These are phyloP conservation scores for Onygena corvina DNA, from an alignment of 2,329 filamentous ascomycete genomes.

Conservation along the genomic window DNA sequence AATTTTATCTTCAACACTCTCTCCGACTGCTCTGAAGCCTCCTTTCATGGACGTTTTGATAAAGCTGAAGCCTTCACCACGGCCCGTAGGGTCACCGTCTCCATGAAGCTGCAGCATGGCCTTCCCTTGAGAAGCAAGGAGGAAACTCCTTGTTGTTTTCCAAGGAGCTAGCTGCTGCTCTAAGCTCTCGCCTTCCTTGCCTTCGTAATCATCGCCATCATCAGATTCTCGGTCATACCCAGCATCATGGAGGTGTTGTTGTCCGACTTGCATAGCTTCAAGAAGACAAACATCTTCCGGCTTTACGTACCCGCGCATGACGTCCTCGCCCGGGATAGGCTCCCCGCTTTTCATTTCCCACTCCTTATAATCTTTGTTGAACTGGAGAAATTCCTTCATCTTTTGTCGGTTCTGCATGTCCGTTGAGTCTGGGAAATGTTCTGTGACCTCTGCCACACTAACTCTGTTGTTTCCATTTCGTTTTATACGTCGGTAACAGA, in stretches of 20 bases:
- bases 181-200: conserved; percentile 60
- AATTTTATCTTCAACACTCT: conserved; percentile 76
- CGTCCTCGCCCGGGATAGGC: conserved; percentile 63
- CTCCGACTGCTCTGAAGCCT: conserved; percentile 80
- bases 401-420: conserved; percentile 95
- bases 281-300: conserved; percentile 91
- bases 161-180: conserved; percentile 88
- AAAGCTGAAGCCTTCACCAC: conserved; percentile 90
- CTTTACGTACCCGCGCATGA: conserved; percentile 76
- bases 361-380: conserved; percentile 74
- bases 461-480: conserved; percentile 59
- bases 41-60: conserved; percentile 99
- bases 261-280: conserved; percentile 92
- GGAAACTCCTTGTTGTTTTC: conserved; percentile 93
- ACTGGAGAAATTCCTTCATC: conserved; percentile 88
- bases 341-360: conserved; percentile 71
- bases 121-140: conserved; percentile 85
- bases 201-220: conserved; percentile 52
- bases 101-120: conserved; percentile 94
- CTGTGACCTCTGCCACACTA: conserved; percentile 73
- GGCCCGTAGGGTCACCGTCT: conserved; percentile 85
- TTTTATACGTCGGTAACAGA: conserved; percentile 77
- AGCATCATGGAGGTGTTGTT: conserved; percentile 79
- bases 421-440: conserved; percentile 81
- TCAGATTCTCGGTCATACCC: conserved; percentile 64